Percentiles rank a stretch among this genome's conserved stretches.
phyloP scores from a whole-genome alignment of 306 rosid species.

The Glycine soja region DNA sequence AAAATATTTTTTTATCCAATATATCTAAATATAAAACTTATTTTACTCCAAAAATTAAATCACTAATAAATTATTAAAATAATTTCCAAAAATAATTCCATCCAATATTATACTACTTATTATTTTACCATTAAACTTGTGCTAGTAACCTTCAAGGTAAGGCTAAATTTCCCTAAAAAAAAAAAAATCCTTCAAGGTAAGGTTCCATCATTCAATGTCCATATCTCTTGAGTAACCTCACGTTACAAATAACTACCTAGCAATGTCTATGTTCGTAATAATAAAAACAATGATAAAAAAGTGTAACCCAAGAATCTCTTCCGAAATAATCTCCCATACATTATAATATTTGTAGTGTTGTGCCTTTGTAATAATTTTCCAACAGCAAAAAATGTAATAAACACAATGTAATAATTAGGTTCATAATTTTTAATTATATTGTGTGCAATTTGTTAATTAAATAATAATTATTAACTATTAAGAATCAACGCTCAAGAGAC shows the following conservation, averaged over 20 bases:
- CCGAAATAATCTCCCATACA: neutral
- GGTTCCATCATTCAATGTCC: neutral
- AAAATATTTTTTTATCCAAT: neutral
- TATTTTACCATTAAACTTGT: constrained; percentile 3
- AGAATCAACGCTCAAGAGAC: constrained; percentile 53
- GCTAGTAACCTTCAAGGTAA: neutral
- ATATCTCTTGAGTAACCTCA: neutral
- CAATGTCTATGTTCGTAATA: neutral
- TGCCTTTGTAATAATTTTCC: constrained; percentile 16
- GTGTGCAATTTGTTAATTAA: constrained; percentile 18
- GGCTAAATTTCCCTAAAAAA: neutral
- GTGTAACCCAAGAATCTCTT: constrained; percentile 17
- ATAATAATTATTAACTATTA: constrained; percentile 32
- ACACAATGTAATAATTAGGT: constrained; percentile 34
- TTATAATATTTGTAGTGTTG: neutral
- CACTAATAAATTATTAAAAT: neutral
- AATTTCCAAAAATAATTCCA: neutral
- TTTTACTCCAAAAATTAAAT: neutral
- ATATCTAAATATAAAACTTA: neutral
- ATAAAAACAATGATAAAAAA: neutral
- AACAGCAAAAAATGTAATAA: constrained; percentile 27
- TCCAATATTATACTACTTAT: neutral
- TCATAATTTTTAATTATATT: constrained; percentile 18
- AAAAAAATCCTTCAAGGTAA: neutral
- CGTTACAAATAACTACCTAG: neutral